Base-by-base conservation (phyloP, 106 monocot species). In the Phalaenopsis aphrodite region DNA sequence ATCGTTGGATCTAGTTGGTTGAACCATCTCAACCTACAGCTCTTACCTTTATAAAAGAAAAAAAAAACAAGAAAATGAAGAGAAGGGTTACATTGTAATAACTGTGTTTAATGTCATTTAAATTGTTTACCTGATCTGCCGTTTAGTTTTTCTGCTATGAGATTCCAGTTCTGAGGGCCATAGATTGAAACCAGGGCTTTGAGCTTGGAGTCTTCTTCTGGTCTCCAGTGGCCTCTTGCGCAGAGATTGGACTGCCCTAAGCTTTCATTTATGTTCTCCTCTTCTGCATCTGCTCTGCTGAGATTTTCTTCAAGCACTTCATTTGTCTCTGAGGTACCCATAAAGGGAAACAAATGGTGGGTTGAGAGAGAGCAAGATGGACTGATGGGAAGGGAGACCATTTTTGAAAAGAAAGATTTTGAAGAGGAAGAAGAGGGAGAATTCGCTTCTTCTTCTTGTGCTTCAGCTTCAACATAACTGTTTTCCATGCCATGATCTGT, bases 111-210 rank as follows among this genome's bases (percentile, higher is more conserved):
- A 38, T 36, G 8, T 36, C 15, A 16, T 41, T 2, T 41, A 41
- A 38, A 14, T 39, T 3, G 4, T 8, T 37, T 10, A 93, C 95
- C 93, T 86, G 95, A 95, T 93, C 95, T 89, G 8, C 89, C 91
- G 8, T 95, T 81, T 4, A 93, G 89, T 74, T 95, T 95, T 78
- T 93, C 91, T 24, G 95, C 95, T 67, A 95, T 95, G 85, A 95
- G 93, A 75, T 95, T 95, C 95, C 95, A 95, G 86, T 95, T 95
- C 83, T 91, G 95, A 56, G 95, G 95, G 78, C 93, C 95, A 76
- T 93, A 91, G 16, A 91, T 86, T 11, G 93, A 85, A 1, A 95
- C 95, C 4, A 95, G 86, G 74, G 93, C 91, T 57, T 85, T 91
- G 83, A 95, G 95, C 82, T 91, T 95, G 57, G 85, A 78, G 91